A percentile compares a stretch with the other conserved stretches of the same genome.
Evolutionary conservation across 345 rosid genomes (phyloP).

Genomic region (Acer negundo): DNA sequence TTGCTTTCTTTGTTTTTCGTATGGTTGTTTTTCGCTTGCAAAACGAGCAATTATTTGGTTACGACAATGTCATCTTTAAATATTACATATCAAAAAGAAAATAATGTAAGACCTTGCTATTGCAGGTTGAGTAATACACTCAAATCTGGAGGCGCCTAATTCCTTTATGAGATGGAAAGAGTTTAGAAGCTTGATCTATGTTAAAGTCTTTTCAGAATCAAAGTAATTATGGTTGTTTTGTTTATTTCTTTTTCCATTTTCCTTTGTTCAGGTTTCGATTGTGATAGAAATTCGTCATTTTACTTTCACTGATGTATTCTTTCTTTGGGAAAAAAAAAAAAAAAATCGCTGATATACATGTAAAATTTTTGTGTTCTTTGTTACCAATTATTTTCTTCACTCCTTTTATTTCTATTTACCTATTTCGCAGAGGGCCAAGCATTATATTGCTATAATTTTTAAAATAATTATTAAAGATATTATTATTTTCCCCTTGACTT

Average conservation of each 20-base stretch:
- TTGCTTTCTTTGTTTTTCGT: no score
- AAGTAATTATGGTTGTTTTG: background rate
- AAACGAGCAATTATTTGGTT: no score
- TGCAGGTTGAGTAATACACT: conserved; percentile 70
- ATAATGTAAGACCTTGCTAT: background rate
- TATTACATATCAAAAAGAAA: no score
- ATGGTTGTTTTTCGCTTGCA: no score
- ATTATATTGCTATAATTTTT: no score
- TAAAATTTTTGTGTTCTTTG: background rate
- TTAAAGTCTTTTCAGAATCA: background rate
- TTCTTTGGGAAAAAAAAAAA: background rate
- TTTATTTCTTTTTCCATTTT: background rate
- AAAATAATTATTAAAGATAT: no score
- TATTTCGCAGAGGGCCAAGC: no score
- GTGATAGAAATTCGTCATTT: conserved; percentile 11
- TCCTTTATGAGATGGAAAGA: background rate
- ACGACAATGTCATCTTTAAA: no score
- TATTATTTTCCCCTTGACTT: no score
- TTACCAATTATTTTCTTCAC: background rate
- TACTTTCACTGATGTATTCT: background rate
- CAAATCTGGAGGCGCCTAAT: conserved; percentile 43
- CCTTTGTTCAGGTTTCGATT: conserved; percentile 7
- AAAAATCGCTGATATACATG: conserved; percentile 9
- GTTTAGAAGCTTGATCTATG: conserved; percentile 19
- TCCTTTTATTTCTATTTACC: no score